Percentiles rank a stretch among this genome's conserved stretches.
Conservation (phyloP, 176 grass and related monocot genomes). For the Thalia dealbata region DNA sequence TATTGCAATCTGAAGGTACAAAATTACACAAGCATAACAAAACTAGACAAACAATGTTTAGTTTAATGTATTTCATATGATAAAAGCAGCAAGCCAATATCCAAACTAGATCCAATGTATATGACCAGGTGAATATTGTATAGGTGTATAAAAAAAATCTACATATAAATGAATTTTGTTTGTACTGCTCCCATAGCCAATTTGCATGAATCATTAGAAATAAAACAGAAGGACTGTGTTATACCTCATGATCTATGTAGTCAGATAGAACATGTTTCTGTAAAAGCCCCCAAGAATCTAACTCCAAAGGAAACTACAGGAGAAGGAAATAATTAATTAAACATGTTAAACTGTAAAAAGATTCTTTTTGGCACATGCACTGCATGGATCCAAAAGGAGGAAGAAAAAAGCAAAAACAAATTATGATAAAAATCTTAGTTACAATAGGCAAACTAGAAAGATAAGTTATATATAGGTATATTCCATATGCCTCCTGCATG, state of each 20-base stretch:
- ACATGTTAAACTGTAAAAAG: not conserved
- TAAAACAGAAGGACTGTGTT: not conserved
- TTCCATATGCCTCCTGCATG: too few species aligned
- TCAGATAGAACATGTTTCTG: slow-evolving; percentile 77
- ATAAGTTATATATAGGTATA: not conserved
- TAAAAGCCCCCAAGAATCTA: slow-evolving; percentile 79
- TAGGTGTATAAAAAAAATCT: not conserved
- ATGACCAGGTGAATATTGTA: not conserved
- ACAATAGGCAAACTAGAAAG: not conserved
- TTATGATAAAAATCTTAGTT: not conserved
- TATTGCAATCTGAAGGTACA: too few species aligned
- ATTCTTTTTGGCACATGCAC: not conserved
- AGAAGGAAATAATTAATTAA: slow-evolving; percentile 13
- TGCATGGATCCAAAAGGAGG: not conserved
- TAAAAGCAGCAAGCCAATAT: not conserved
- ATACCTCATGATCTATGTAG: slow-evolving; percentile 81
- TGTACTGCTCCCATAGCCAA: not conserved
- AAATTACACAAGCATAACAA: too few species aligned
- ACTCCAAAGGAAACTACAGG: slow-evolving; percentile 81
- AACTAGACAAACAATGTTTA: not conserved
- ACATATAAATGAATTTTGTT: not conserved
- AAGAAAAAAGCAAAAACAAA: not conserved
- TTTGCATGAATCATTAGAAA: too few species aligned
- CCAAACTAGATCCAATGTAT: not conserved
- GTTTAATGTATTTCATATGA: not conserved